phyloP scores from a whole-genome alignment of 176 grass and related monocot genomes.

The Avena insularis region DNA sequence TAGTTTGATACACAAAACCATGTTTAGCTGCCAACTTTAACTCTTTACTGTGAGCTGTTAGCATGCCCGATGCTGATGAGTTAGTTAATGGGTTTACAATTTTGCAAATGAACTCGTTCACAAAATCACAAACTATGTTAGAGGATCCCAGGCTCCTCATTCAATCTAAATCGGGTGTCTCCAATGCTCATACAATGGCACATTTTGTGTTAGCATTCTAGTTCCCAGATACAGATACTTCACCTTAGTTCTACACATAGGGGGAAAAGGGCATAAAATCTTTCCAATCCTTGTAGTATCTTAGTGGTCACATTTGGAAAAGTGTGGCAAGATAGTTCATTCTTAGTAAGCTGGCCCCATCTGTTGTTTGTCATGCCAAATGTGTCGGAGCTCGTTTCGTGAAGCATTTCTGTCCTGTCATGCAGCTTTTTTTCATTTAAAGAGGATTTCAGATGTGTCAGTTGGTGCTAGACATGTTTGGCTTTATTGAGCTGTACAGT shows the following conservation, averaged over 20 bases:
- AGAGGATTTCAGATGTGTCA: conserved; percentile 16
- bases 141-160: not conserved
- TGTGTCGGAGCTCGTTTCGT: not conserved
- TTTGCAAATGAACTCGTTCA: conserved; percentile 23
- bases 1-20: conserved; percentile 6
- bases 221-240: not conserved
- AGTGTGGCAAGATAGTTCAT: not conserved
- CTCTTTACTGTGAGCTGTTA: conserved; percentile 14
- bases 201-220: not conserved
- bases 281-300: conserved; percentile 8
- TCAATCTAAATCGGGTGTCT: conserved; percentile 11
- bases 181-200: not conserved
- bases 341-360: not conserved
- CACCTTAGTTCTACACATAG: not conserved
- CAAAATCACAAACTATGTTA: conserved; percentile 10
- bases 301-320: conserved; percentile 7
- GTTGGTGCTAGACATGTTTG: conserved; percentile 27
- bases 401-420: not conserved
- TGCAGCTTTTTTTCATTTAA: not conserved
- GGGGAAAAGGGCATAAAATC: not conserved
- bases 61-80: not conserved
- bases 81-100: not conserved
- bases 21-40: conserved; percentile 19
- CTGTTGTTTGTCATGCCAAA: conserved; percentile 9
- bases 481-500: conserved; percentile 11